Conservation (phyloP, 2,329 filamentous ascomycete species). For the Neofusicoccum ribis region DNA sequence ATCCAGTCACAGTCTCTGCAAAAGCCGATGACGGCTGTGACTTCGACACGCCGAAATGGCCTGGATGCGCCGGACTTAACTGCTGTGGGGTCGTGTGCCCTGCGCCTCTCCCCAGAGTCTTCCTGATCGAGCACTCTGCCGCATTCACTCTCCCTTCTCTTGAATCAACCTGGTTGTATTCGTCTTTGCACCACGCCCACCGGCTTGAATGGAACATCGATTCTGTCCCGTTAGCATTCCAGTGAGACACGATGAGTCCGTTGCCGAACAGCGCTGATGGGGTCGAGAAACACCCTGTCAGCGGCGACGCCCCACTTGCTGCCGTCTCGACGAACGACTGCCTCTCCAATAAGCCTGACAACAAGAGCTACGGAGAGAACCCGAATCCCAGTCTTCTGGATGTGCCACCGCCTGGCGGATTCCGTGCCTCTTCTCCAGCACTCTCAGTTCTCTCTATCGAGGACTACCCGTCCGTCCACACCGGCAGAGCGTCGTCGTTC, state of each 20-base stretch:
- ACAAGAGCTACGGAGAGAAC: neutral
- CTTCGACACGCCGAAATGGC: neutral
- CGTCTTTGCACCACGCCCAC: neutral
- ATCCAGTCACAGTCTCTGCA: neutral
- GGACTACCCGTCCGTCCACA: conserved; percentile 3
- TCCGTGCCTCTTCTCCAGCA: neutral
- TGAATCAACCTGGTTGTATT: neutral
- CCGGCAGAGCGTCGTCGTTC: neutral
- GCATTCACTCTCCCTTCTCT: neutral
- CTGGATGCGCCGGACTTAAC: neutral
- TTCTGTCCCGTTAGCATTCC: neutral
- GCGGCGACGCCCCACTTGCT: neutral
- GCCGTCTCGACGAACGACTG: neutral
- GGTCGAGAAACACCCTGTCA: neutral
- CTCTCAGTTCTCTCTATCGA: conserved; percentile 3
- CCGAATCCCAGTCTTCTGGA: neutral
- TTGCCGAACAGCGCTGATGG: neutral
- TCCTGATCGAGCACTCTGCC: neutral
- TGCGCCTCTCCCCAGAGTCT: conserved; percentile 11
- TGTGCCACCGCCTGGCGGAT: neutral
- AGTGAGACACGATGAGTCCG: neutral
- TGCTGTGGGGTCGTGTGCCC: conserved; percentile 5
- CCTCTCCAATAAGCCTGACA: neutral
- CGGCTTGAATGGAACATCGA: neutral
- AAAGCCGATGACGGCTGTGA: conserved; percentile 5